Percentiles rank a stretch among this genome's conserved stretches.
Conservation (phyloP, 148 eudicot genomes). For the Heliamphora exappendiculata region DNA sequence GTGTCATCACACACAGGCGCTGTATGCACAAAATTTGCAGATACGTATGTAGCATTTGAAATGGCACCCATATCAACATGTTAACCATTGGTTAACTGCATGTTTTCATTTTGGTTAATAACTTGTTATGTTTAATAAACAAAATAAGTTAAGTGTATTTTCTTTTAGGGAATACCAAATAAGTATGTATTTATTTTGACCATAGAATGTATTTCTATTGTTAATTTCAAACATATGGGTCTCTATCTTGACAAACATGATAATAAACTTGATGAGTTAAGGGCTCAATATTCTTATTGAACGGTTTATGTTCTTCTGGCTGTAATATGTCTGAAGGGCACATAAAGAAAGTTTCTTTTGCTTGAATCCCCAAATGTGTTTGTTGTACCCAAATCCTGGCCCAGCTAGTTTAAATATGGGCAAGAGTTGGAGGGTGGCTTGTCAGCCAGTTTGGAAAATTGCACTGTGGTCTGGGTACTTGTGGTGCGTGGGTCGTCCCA, state of each 20-base stretch:
- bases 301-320: neutral
- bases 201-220: slow-evolving; percentile 1
- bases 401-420: neutral
- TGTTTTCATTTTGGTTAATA: neutral
- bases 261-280: neutral
- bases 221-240: neutral
- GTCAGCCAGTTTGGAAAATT: neutral
- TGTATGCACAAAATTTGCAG: neutral
- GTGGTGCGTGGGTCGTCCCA: too few species aligned
- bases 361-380: neutral
- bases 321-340: neutral
- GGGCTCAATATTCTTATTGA: neutral
- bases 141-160: neutral
- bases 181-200: neutral
- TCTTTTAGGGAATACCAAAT: neutral
- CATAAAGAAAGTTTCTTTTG: neutral
- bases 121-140: neutral
- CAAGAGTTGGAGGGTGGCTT: neutral
- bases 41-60: neutral
- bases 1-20: neutral
- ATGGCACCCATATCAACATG: neutral
- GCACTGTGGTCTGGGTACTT: neutral
- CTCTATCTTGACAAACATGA: neutral
- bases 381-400: neutral
- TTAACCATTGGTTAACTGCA: neutral